Evolutionary conservation across 805 yeast genomes (phyloP), one percentile per base, ranked within the genome.

Genomic region (Zygotorulaspora sp.): DNA sequence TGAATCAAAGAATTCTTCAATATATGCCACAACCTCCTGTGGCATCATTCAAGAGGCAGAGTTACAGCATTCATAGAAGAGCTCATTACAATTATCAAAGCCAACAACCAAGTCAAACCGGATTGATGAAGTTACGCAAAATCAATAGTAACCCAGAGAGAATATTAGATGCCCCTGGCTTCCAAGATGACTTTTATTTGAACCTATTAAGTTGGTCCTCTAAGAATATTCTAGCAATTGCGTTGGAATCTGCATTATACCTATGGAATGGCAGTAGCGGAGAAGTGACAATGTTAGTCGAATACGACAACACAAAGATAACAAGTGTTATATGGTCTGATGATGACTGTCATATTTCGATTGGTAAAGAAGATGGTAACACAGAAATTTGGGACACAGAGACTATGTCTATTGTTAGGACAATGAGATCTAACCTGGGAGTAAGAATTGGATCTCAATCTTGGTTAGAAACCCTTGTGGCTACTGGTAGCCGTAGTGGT

Each of bases 321-420:
- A 45, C 56, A 6, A 81, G 95, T 12, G 71, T 92, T 4, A 73
- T 78, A 47, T 92, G 97, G 97, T 83, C 96, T 4, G 83, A 82
- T 23, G 97, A 89, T 59, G 92, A 95, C 2, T 77, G 81, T 12
- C 87, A 87, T 55, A 67, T 92, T 13, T 80, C 95, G 0, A 75
- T 92, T 12, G 97, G 96, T 6, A 74, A 77, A 47, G 82, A 79
- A 33, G 84, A 85, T 51, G 97, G 98, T 1, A 67, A 76, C 10
- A 70, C 88, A 14, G 96, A 90, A 63, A 82, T 92, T 40, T 92
- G 97, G 96, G 97, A 92, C 62, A 80, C 84, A 18, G 95, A 83
- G 50, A 74, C 83, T 5, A 74, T 71, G 49, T 61, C 80, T n/a
- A 78, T 78, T 48, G 67, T 87, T 33, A 74, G 98, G 52, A 78